phyloP scores from a whole-genome alignment of 345 rosid species.

The Lepidium didymum region DNA sequence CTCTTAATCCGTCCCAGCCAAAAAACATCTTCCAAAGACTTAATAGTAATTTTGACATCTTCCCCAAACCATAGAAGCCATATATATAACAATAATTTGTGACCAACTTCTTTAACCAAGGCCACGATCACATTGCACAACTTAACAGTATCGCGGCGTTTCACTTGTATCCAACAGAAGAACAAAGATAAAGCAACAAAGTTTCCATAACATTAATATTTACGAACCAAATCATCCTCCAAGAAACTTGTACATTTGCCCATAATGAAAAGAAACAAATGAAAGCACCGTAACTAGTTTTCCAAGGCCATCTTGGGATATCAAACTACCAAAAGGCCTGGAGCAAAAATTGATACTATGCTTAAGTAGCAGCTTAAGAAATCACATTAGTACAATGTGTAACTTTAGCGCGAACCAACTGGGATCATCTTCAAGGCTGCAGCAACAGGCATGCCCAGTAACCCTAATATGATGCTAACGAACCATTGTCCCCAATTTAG shows the following conservation, averaged over 20 bases:
- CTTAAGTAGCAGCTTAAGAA: neutral
- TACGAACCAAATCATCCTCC: conserved; percentile 1
- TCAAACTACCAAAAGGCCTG: conserved; percentile 6
- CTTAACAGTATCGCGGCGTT: no score
- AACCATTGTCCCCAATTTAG: conserved; percentile 71
- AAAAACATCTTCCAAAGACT: no score
- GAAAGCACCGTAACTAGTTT: neutral
- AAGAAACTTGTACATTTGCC: neutral
- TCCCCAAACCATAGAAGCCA: no score
- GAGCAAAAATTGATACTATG: conserved; percentile 5
- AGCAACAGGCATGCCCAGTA: conserved; percentile 94
- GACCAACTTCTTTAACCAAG: neutral
- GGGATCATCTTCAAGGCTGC: conserved; percentile 77
- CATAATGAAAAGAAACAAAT: neutral
- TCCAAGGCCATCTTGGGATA: neutral
- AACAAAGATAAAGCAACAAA: neutral
- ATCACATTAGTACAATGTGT: neutral
- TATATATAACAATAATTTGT: neutral
- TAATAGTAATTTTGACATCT: no score
- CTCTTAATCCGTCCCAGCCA: no score
- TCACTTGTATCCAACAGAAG: neutral
- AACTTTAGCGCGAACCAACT: conserved; percentile 38
- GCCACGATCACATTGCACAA: neutral
- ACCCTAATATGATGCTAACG: conserved; percentile 59
- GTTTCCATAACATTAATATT: neutral